Base-by-base conservation (phyloP, 495 filamentous ascomycete genomes). In the Halenospora varia region DNA sequence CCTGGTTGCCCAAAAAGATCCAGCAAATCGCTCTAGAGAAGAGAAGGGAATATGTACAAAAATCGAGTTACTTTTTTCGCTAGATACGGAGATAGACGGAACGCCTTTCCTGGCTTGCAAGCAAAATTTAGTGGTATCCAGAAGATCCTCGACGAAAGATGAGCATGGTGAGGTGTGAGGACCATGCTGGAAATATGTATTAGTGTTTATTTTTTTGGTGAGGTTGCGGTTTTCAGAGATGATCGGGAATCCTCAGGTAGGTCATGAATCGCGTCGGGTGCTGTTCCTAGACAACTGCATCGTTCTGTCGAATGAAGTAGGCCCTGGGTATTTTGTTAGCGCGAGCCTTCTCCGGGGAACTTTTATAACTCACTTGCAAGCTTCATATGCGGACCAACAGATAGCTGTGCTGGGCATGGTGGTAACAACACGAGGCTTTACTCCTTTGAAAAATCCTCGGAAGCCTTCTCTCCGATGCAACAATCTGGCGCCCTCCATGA, bases 321-420 rank as follows among this genome's bases (percentile, higher is more conserved):
- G 80, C 80, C 71, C 78, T 82, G 59, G 22, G 45, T 51, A 19
- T 25, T 10, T n/a, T 20, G 11, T 45, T 6, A n/a, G 13, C 11
- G 6, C 18, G 17, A 45, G 18, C 48, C 51, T 17, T 19, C 29
- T 26, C 19, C 41, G 47, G 17, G 10, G 11, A 40, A 23, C 1
- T 20, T 1, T 24, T 0, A 53, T 54, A 47, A 75, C 77, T 64
- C 63, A 81, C 79, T 82, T 83, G 51, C 77, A 83, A 48, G 79
- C 79, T 62, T 83, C 80, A 64, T 75, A 77, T 48, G 81, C 90
- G 57, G 80, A 92, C 93, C 94, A 99, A 77, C 94, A 99, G 65
- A 99, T 99, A 3, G 94, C 94, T 29, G 94, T 97, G 72, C 92
- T 96, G 20, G 94, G 94, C 90, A 97, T 97, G 10, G 94, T 95